Percentiles rank a stretch among this genome's conserved stretches.
Conservation (phyloP, 345 rosid species). For the Camelina neglecta region DNA sequence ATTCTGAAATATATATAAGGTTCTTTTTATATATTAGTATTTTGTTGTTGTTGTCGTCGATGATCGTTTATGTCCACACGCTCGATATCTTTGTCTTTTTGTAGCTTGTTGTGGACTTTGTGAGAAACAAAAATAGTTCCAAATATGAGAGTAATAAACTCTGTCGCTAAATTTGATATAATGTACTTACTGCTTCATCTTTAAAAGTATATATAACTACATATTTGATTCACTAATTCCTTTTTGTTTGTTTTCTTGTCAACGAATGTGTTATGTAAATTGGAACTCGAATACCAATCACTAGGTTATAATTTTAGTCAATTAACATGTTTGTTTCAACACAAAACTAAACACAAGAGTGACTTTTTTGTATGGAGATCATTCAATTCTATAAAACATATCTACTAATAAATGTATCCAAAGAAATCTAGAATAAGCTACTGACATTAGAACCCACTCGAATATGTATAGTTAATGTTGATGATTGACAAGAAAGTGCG, state of each 20-base stretch:
- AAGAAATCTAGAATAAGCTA: neutral
- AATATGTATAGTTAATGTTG: neutral
- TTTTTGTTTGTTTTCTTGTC: too few relatives aligned
- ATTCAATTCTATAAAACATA: too few relatives aligned
- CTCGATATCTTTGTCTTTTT: conserved; percentile 38
- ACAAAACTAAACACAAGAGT: too few relatives aligned
- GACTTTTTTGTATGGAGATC: too few relatives aligned
- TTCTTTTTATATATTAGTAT: neutral
- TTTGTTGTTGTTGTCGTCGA: neutral
- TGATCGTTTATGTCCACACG: conserved; percentile 30
- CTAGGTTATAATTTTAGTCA: too few relatives aligned
- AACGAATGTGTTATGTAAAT: too few relatives aligned
- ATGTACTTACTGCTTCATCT: neutral
- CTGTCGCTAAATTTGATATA: neutral
- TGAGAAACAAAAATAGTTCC: neutral
- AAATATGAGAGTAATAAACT: neutral
- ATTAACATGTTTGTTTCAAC: too few relatives aligned
- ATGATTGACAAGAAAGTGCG: neutral
- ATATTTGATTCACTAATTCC: neutral
- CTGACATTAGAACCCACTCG: neutral
- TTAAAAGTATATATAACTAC: too few relatives aligned
- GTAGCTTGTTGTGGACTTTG: neutral
- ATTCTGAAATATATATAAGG: neutral
- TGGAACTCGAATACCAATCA: too few relatives aligned
- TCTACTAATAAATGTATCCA: neutral